Conservation (phyloP, 208 protist species). For the Vickermania ingenoplastis region DNA sequence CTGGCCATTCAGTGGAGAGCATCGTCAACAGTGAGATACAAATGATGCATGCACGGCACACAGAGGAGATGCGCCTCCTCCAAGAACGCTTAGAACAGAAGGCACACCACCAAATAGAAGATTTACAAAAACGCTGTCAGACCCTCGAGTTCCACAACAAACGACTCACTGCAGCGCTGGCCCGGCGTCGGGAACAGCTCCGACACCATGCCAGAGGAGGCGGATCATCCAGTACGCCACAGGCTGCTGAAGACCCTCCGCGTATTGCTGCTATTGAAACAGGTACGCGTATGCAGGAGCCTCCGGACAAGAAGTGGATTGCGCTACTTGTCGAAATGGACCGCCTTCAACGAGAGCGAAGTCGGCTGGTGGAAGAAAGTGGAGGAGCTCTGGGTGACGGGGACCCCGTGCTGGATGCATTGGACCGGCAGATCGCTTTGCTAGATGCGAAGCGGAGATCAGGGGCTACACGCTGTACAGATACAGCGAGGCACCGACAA, state of each 20-base stretch:
- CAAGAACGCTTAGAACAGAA: constrained; percentile 33
- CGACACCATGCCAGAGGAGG: constrained; percentile 2
- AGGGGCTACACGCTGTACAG: no score
- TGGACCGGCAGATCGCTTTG: constrained; percentile 41
- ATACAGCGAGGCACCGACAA: no score
- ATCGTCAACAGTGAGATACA: no score
- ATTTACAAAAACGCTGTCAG: constrained; percentile 9
- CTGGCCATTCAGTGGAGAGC: neutral
- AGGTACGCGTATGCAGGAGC: no score
- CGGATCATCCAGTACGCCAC: no score
- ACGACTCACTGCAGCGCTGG: constrained; percentile 33
- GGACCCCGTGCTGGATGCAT: constrained; percentile 37
- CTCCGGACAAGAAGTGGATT: no score
- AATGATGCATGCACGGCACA: constrained; percentile 14
- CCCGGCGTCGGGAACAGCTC: constrained; percentile 55
- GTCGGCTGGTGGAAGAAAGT: constrained; percentile 40
- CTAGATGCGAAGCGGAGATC: constrained; percentile 15
- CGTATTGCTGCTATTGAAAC: no score
- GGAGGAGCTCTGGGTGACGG: constrained; percentile 41
- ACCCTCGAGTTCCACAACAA: constrained; percentile 58
- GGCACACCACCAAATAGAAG: constrained; percentile 2
- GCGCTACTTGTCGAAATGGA: constrained; percentile 50
- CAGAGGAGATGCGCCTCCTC: constrained; percentile 31
- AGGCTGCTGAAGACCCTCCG: no score
- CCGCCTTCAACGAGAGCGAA: constrained; percentile 40